Conservation (phyloP, 1,284 basidiomycete species). For the Papiliotrema fonsecae region DNA sequence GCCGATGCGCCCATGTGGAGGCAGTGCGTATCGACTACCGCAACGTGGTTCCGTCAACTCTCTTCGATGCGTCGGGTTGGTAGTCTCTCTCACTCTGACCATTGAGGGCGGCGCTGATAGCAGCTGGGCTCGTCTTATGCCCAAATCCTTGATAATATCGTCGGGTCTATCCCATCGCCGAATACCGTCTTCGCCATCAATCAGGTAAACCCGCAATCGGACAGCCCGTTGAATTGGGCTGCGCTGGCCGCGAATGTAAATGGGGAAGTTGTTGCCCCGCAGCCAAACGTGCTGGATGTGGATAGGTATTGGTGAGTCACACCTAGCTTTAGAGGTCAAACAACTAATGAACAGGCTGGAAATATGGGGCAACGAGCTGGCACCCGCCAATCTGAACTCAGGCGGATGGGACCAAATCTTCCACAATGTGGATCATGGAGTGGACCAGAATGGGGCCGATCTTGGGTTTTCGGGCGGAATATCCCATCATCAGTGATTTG, state of each 20-base stretch:
- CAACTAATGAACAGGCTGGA: conserved; percentile 2
- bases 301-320: conserved; percentile 13
- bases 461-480: no score
- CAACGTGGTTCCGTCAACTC: conserved; percentile 10
- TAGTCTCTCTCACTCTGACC: neutral
- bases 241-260: neutral
- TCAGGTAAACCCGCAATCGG: neutral
- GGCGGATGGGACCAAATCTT: conserved; percentile 3
- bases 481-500: no score
- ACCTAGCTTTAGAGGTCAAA: neutral
- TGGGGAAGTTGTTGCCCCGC: neutral
- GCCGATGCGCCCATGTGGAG: conserved; percentile 7
- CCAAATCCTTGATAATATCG: conserved; percentile 10
- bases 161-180: neutral
- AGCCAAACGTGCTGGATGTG: conserved; percentile 8
- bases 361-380: conserved; percentile 12
- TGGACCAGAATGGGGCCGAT: neutral
- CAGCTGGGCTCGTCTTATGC: conserved; percentile 12
- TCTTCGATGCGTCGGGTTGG: conserved; percentile 7
- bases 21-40: conserved; percentile 1
- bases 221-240: neutral
- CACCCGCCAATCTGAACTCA: neutral
- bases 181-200: neutral
- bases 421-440: neutral
- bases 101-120: neutral